Evolutionary conservation across 2,329 filamentous ascomycete genomes (phyloP).

Genomic region (Boeremia lycopersici): DNA sequence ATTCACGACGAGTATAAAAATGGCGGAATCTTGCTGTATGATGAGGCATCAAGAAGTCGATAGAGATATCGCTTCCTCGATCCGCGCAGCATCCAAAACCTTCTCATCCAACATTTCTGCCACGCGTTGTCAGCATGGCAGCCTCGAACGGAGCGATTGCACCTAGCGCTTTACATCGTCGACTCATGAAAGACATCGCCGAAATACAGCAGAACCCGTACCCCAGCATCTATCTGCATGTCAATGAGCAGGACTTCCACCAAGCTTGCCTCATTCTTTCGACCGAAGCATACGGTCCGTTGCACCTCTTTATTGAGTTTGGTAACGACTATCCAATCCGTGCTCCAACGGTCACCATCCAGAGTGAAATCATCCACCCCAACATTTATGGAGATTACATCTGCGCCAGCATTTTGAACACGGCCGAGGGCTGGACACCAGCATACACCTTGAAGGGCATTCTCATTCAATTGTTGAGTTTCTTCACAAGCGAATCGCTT

Average conservation of each 20-base stretch:
- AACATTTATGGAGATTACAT: constrained; percentile 55
- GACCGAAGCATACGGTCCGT: constrained; percentile 45
- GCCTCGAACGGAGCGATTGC: neutral
- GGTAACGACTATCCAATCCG: constrained; percentile 46
- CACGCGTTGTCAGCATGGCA: neutral
- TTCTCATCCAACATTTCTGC: neutral
- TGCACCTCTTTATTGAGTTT: constrained; percentile 55
- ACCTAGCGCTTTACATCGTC: neutral
- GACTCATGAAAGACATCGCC: constrained; percentile 52
- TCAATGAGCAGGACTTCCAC: constrained; percentile 46
- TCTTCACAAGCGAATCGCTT: constrained; percentile 56
- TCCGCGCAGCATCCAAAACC: neutral
- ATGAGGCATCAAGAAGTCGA: neutral
- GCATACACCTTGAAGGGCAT: constrained; percentile 59
- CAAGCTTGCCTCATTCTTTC: constrained; percentile 54
- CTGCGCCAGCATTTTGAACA: constrained; percentile 56
- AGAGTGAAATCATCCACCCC: constrained; percentile 52
- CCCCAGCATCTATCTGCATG: constrained; percentile 53
- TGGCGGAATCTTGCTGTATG: neutral
- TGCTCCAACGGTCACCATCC: constrained; percentile 50
- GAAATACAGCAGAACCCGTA: constrained; percentile 56
- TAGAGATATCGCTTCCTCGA: constrained; percentile 1
- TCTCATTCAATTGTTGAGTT: constrained; percentile 59
- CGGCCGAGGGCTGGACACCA: constrained; percentile 52
- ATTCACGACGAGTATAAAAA: neutral